Evolutionary conservation across 2,329 filamentous ascomycete genomes (phyloP), one percentile per base, ranked within the genome.

Genomic region (Aspergillus piperis): DNA sequence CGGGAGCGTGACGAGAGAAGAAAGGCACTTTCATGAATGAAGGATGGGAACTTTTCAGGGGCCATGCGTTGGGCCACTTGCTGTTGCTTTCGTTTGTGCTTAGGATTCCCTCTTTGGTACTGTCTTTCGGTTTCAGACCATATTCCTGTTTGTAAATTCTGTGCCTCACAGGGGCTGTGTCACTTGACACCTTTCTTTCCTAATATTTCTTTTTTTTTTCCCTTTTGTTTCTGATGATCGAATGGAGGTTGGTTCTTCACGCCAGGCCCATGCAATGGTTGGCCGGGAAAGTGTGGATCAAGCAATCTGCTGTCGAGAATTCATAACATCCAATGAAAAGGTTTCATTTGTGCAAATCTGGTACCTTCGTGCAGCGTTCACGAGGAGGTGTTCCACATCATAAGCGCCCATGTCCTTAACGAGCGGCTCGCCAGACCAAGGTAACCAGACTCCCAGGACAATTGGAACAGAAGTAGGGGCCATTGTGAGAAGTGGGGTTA

Each of bases 1-100:
- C 78, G 76, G 61, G 89, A 92, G 75, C 80, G 80, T 52, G 74
- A 77, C 32, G 71, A 75, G 62, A 74, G 74, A 70, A 69, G 73
- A 58, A 70, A 63, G 64, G 68, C 66, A 64, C 68, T 70, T 64
- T 70, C 49, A 55, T 69, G 54, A 70, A 54, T 15, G 36, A 55
- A 38, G 41, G 10, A 27, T 49, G 39, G 48, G 27, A 39, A 39
- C 17, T 51, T 54, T 30, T 36, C 32, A 53, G 32, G 27, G 50
- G 48, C 50, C 36, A 36, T 59, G 36, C 53, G 23, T 48, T 50
- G 50, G 48, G 52, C 56, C 27, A 59, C 59, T 63, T 62, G 58
- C 60, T 62, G 59, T 58, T 51, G 41, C 48, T 63, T 59, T 53
- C 48, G 63, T 63, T 64, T 62, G 62, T 68, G 60, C 59, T 69